phyloP scores from a whole-genome alignment of 164 flowering plant species.

The Brasenia schreberi region DNA sequence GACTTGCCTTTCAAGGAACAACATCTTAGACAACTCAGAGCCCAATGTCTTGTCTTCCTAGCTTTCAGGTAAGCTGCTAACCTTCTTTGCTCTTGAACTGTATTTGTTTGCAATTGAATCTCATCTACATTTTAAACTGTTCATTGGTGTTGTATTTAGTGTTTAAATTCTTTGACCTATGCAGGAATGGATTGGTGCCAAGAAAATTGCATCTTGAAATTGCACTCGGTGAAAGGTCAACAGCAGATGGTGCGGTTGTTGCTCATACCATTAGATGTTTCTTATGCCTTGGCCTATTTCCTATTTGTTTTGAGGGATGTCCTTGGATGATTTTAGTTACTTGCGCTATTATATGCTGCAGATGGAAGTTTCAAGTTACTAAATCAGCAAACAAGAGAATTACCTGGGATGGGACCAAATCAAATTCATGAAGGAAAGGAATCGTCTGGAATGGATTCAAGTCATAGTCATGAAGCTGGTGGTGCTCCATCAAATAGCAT shows the following conservation, averaged over 20 bases:
- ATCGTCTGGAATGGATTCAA: constrained; percentile 17
- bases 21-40: constrained; percentile 91
- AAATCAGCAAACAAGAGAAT: constrained; percentile 32
- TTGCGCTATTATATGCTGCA: constrained; percentile 8
- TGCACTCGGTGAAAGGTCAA: constrained; percentile 62
- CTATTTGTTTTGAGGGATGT: not conserved
- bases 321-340: constrained; percentile 3
- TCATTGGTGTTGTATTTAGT: not conserved
- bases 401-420: constrained; percentile 21
- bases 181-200: constrained; percentile 76
- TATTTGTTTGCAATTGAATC: no score
- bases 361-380: constrained; percentile 45
- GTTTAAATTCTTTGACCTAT: not conserved
- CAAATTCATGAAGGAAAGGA: constrained; percentile 19
- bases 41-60: constrained; percentile 95
- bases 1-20: constrained; percentile 80
- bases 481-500: not conserved
- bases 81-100: not conserved
- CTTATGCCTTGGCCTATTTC: not conserved
- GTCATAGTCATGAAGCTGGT: constrained; percentile 1
- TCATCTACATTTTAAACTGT: not conserved
- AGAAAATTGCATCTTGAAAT: constrained; percentile 87
- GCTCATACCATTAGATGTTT: not conserved
- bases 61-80: constrained; percentile 60
- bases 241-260: constrained; percentile 54